Evolutionary conservation across 305 asterid genomes (phyloP).

Genomic region (Fraxinus albicans): DNA sequence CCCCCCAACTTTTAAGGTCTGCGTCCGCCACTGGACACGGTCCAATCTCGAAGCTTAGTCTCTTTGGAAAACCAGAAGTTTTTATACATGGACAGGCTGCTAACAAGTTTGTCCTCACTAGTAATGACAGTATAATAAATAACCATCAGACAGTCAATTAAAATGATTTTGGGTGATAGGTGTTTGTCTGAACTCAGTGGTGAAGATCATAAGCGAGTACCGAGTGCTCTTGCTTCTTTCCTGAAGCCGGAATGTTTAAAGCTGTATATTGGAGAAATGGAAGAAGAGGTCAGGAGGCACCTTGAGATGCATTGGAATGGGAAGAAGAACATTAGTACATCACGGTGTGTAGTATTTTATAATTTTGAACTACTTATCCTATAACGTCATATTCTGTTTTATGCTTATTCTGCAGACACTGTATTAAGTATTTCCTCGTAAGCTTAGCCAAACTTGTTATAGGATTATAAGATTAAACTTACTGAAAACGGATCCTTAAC

Average conservation of each 20-base stretch:
- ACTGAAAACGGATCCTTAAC: background rate
- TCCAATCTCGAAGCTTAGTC: constrained; percentile 58
- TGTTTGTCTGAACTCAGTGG: constrained; percentile 57
- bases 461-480: background rate
- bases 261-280: constrained; percentile 37
- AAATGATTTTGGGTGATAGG: constrained; percentile 57
- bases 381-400: background rate
- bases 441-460: background rate
- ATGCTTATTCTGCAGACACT: background rate
- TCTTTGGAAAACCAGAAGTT: constrained; percentile 70
- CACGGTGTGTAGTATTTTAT: constrained; percentile 27
- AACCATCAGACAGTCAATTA: constrained; percentile 62
- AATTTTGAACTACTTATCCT: background rate
- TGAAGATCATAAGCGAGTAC: constrained; percentile 62
- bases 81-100: constrained; percentile 71
- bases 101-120: constrained; percentile 59
- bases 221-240: constrained; percentile 60
- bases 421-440: background rate
- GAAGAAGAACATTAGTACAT: constrained; percentile 32
- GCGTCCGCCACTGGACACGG: constrained; percentile 15
- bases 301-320: constrained; percentile 40
- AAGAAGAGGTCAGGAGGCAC: constrained; percentile 34
- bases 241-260: constrained; percentile 38
- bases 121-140: constrained; percentile 37
- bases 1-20: too few species aligned